Base-by-base conservation (phyloP, 352 stramenopile genomes). In the Aphanomyces stellatus region DNA sequence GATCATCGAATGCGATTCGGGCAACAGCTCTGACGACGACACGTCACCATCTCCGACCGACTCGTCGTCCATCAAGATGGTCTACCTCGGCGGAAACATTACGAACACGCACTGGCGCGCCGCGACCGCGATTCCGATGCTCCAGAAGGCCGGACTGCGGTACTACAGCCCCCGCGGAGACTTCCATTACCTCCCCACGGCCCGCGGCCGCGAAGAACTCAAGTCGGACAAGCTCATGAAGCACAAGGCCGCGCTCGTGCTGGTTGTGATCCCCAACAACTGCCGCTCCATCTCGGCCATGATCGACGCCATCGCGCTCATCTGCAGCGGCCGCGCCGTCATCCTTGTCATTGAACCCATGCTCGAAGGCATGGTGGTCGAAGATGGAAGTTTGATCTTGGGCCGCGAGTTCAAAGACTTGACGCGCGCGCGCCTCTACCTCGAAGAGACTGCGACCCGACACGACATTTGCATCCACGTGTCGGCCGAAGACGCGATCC, bases 371-470 rank as follows among this genome's bases (percentile, higher is more conserved):
- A 76, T 83, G 53, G 51, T 83, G 10, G 53, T 65, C 15, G 76
- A 88, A 56, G 75, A 89, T 43, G 84, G 78, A 22, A 65, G 62
- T 11, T 53, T 37, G 0, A 74, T 92, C 27, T 65, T 63, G 4
- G 84, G 82, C 0, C 77, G 85, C 13, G 84, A 96, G 71, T 87
- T 85, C 64, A 86, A 93, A 63, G 88, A 96, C 70, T 74, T 96
- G 13, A 73, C 77, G 2, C 79, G 88, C 8, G 88, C 85, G 2
- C 77, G 87, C 34, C 71, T 72, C 4, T 96, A 96, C 74, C 68
- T 96, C 25, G 74, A 77, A n/a, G 88, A 96, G 66, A 93, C 89
- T 71, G 88, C 88, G 1, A 76, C 88, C 65, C 83, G 88, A 31
- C 83, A 93, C 69, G 75, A 89, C 62, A 77, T 93, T 5, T 73